Base-by-base conservation (phyloP, 306 rosid species). In the Trifolium dubium region DNA sequence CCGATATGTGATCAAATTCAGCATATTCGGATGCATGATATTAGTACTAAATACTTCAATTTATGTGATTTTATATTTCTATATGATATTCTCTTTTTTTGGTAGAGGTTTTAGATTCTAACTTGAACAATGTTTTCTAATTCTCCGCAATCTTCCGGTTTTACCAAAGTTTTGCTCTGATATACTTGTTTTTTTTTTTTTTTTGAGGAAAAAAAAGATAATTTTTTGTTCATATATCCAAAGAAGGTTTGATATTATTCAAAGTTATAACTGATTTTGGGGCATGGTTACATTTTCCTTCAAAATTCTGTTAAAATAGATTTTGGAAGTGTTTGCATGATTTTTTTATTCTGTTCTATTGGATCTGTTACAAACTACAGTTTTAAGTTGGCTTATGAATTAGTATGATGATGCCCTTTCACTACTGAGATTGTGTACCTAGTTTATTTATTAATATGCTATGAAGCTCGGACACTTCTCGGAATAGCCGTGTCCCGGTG, bases 231-330 rank as follows among this genome's bases (percentile, higher is more conserved):
- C 6, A 41, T 41, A 6, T 64, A 28, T 50, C 40, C 12, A 64
- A 63, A 54, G 40, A 34, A 35, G 18, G 10, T 37, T 37, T 54
- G 8, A 39, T 31, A 6, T 31, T 30, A 32, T 29, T 65, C 7
- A 35, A 64, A 37, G 4, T 69, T n/a, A 66, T n/a, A n/a, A n/a
- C n/a, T 66, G 29, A 59, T 51, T 61, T 74, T 69, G 32, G n/a
- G n/a, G 46, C 39, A 8, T 53, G 10, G 1, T 28, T 59, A 60
- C 49, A 29, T 30, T 54, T 8, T 3, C 31, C 18, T 3, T 12
- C 30, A 19, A 11, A 72, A 3, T 10, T 50, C 51, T 28, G 49
- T 62, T 46, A 39, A 62, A 64, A 13, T 63, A 49, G 15, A 19
- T 2, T 53, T 31, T 3, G 50, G 29, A 51, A 28, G 56, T 43